phyloP scores from a whole-genome alignment of 164 flowering plant species.

The Dillenia suffruticosa region DNA sequence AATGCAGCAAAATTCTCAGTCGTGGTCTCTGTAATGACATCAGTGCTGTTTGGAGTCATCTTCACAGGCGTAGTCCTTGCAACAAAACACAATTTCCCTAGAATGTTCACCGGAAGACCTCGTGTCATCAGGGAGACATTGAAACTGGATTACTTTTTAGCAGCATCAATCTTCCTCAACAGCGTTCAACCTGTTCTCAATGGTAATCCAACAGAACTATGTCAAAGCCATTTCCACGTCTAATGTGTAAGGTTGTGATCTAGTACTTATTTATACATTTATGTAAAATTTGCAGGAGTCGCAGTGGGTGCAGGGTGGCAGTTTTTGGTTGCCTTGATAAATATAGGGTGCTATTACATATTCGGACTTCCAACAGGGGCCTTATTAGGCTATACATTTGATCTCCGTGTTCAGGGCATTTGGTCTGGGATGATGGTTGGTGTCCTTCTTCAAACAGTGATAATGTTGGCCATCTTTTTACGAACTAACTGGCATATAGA shows the following conservation, averaged over 20 bases:
- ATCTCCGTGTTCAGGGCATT: slow-evolving; percentile 36
- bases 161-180: slow-evolving; percentile 40
- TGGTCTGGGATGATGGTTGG: slow-evolving; percentile 48
- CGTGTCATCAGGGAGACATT: slow-evolving; percentile 28
- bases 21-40: slow-evolving; percentile 19
- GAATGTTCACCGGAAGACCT: slow-evolving; percentile 26
- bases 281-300: slow-evolving; percentile 33
- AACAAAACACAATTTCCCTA: slow-evolving; percentile 22
- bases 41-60: slow-evolving; percentile 30
- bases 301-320: slow-evolving; percentile 75
- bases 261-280: not conserved
- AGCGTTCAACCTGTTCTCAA: slow-evolving; percentile 48
- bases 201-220: slow-evolving; percentile 20
- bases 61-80: slow-evolving; percentile 22
- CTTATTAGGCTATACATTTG: slow-evolving; percentile 36
- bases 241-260: too few relatives aligned
- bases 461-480: slow-evolving; percentile 19
- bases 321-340: slow-evolving; percentile 35
- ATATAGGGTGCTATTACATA: slow-evolving; percentile 43
- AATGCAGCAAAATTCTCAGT: slow-evolving; percentile 46
- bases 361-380: slow-evolving; percentile 51
- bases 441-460: slow-evolving; percentile 31
- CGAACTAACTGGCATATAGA: slow-evolving; percentile 48
- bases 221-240: not conserved
- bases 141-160: slow-evolving; percentile 36